phyloP scores from a whole-genome alignment of 2,329 filamentous ascomycete genomes.

The Ceratocystis alfenasii region DNA sequence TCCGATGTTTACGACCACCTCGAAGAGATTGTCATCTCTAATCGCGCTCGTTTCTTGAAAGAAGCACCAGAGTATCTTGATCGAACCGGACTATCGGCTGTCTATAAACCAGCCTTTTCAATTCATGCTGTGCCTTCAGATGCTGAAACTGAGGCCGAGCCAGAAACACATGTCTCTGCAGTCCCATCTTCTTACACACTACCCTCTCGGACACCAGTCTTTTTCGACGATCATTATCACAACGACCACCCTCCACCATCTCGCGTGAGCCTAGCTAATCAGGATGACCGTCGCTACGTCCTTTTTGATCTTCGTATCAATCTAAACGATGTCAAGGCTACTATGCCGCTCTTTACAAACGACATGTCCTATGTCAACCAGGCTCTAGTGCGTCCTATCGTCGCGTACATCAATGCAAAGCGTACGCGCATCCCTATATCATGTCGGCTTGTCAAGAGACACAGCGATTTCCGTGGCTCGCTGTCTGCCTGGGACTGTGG shows the following conservation, averaged over 20 bases:
- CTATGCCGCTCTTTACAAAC: slow-evolving; percentile 81
- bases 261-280: slow-evolving; percentile 23
- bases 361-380: slow-evolving; percentile 95
- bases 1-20: slow-evolving; percentile 94
- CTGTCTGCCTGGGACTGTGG: slow-evolving; percentile 94
- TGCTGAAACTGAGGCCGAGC: slow-evolving; percentile 4
- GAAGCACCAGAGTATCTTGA: slow-evolving; percentile 21
- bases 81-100: slow-evolving; percentile 21
- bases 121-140: slow-evolving; percentile 13
- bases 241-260: slow-evolving; percentile 14
- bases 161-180: slow-evolving; percentile 16
- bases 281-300: slow-evolving; percentile 63
- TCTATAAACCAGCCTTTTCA: slow-evolving; percentile 20
- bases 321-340: slow-evolving; percentile 85
- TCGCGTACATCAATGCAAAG: slow-evolving; percentile 94
- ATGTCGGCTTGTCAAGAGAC: slow-evolving; percentile 84
- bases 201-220: slow-evolving; percentile 16
- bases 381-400: slow-evolving; percentile 85
- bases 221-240: slow-evolving; percentile 22
- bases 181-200: slow-evolving; percentile 20
- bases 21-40: slow-evolving; percentile 79
- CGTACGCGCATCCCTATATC: slow-evolving; percentile 91
- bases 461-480: slow-evolving; percentile 81
- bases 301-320: slow-evolving; percentile 93
- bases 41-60: slow-evolving; percentile 34